These are phyloP conservation scores for Butyriboletus pseudospeciosus DNA, from an alignment of 1,284 basidiomycete species.

Conservation along the genomic window DNA sequence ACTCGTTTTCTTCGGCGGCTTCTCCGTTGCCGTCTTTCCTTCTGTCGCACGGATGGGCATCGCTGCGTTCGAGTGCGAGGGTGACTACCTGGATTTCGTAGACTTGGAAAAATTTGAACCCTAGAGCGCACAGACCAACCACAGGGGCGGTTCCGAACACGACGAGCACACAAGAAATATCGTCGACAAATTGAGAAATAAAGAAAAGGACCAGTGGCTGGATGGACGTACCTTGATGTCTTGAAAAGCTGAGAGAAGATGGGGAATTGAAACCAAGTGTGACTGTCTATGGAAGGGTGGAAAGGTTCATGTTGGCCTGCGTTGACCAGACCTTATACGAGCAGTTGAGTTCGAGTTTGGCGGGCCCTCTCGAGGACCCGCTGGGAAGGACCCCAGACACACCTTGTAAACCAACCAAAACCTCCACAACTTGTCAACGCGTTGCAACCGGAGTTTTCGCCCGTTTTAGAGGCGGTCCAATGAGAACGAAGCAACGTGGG, in stretches of 20 bases:
- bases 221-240: constrained; percentile 11
- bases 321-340: constrained; percentile 35
- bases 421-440: not conserved
- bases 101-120: constrained; percentile 10
- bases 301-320: constrained; percentile 34
- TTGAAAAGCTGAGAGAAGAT: constrained; percentile 4
- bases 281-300: constrained; percentile 30
- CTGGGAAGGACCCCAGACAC: constrained; percentile 32
- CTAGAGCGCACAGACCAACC: constrained; percentile 28
- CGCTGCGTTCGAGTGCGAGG: constrained; percentile 4
- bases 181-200: not conserved
- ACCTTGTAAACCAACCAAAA: constrained; percentile 6
- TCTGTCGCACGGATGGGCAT: constrained; percentile 33
- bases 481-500: constrained; percentile 1
- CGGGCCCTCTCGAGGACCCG: constrained; percentile 20
- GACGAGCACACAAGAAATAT: not conserved
- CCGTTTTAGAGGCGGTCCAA: not conserved
- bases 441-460: constrained; percentile 5
- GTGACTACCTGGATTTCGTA: constrained; percentile 6
- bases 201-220: not conserved
- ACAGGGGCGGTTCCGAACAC: constrained; percentile 29
- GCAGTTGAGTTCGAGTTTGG: constrained; percentile 27
- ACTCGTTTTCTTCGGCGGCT: constrained; percentile 35
- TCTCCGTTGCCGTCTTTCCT: constrained; percentile 29
- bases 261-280: constrained; percentile 10